Percentiles rank a stretch among this genome's conserved stretches.
These are phyloP conservation scores for Vigna mungo DNA, from an alignment of 306 rosid species.

Conservation along the genomic window DNA sequence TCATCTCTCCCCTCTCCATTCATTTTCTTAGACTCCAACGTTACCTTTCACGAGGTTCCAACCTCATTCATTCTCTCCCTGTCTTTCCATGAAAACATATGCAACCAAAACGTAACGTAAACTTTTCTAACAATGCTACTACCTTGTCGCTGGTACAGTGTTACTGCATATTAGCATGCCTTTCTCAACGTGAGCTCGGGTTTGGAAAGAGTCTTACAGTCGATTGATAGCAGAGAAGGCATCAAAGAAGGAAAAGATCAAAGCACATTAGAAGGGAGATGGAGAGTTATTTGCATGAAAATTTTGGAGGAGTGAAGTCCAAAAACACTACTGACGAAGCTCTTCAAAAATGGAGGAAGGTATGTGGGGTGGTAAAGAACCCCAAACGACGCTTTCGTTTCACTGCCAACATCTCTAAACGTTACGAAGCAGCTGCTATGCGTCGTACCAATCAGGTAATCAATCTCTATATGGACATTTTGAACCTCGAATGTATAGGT, in stretches of 20 bases:
- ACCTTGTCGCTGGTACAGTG: not conserved
- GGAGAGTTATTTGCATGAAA: slow-evolving; percentile 80
- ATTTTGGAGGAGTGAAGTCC: slow-evolving; percentile 70
- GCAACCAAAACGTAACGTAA: not conserved
- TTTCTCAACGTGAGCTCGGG: not conserved
- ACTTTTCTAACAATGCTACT: slow-evolving; percentile 16
- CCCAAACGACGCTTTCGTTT: slow-evolving; percentile 86
- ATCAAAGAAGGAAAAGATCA: not conserved
- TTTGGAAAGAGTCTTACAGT: not conserved
- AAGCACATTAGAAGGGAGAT: slow-evolving; percentile 34
- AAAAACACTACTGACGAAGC: slow-evolving; percentile 78
- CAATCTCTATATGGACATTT: not conserved
- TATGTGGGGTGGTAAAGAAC: slow-evolving; percentile 82
- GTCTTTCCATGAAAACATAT: slow-evolving; percentile 1
- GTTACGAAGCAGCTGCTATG: slow-evolving; percentile 84
- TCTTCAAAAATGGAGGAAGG: slow-evolving; percentile 80
- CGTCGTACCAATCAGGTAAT: slow-evolving; percentile 85
- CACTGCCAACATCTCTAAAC: slow-evolving; percentile 87
- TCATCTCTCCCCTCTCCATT: slow-evolving; percentile 30
- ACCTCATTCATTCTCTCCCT: slow-evolving; percentile 27
- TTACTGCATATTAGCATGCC: not conserved
- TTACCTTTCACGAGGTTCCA: slow-evolving; percentile 10
- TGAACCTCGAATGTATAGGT: not conserved
- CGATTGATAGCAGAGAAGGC: not conserved
- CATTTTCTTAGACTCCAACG: slow-evolving; percentile 25